Base-by-base conservation (phyloP, 768 basidiomycete genomes). In the Tylopilus plumbeoviolaceoides region DNA sequence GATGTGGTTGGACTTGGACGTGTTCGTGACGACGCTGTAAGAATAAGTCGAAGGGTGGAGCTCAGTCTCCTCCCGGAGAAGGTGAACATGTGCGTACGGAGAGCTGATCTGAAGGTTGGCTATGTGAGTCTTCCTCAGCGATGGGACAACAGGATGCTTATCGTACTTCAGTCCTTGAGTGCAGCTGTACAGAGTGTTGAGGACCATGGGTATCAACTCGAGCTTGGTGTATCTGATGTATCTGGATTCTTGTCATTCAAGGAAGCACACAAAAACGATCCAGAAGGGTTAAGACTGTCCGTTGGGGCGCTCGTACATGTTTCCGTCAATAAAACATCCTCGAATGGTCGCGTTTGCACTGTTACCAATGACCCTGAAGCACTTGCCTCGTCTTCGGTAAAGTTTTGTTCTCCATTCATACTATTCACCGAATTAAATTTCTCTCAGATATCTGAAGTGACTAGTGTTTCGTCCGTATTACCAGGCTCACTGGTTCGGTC, bases 181-280 rank as follows among this genome's bases (percentile, higher is more conserved):
- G 89, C 83, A 12, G 81, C 85, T 31, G 77, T 95, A 46, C 85
- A 84, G 70, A 91, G 87, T 61, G 73, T 89, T 17, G 97, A 99
- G 72, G 97, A 98, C 63, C 91, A 97, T 67, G 95, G 97, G 1
- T 98, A 95, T 72, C 81, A 87, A 51, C 76, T 99, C 8, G 91
- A 94, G 58, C 73, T 97, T 36, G 95, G 94, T 2, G 63, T 97
- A 17, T 68, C 82, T 10, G 84, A 79, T n/a, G 69, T 90, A 31
- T 82, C 90, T 54, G 91, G 91, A 39, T 99, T 98, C 70, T 67
- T 98, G 44, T 78, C 86, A 2, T 90, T 89, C 74, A 84, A 85
- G 62, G 87, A 91, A 42, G 76, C 79, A 1, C 72, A 77, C 57
- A 76, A 77, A 51, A 68, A 63, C 15, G 54, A 56, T 5, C 60